Evolutionary conservation across 2,329 filamentous ascomycete genomes (phyloP).

Genomic region (Fusarium bactridioides): DNA sequence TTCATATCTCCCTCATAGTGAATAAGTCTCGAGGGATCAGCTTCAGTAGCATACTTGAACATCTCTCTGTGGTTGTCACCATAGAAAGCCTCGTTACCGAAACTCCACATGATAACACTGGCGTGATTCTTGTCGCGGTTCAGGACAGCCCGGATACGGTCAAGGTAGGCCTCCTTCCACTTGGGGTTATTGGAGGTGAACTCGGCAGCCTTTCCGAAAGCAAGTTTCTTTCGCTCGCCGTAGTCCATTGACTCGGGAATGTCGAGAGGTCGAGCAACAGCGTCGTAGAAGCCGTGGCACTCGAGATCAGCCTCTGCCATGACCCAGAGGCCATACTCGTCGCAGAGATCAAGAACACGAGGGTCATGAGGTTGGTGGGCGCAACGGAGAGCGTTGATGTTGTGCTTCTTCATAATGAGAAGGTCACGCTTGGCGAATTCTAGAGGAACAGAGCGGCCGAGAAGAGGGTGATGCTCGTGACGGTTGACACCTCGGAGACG

Average conservation of each 20-base stretch:
- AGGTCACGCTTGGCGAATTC: conserved; percentile 70
- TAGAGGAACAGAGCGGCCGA: conserved; percentile 69
- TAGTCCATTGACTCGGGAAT: conserved; percentile 66
- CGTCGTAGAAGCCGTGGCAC: conserved; percentile 63
- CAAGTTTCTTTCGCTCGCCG: conserved; percentile 66
- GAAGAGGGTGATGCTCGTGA: conserved; percentile 73
- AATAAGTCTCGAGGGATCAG: conserved; percentile 66
- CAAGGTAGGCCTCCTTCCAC: conserved; percentile 72
- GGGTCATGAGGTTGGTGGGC: conserved; percentile 74
- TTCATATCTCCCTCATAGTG: conserved; percentile 73
- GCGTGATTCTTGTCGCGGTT: conserved; percentile 75
- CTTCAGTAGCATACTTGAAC: conserved; percentile 66
- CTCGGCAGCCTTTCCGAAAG: conserved; percentile 61
- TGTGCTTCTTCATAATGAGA: conserved; percentile 73
- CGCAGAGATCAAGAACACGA: conserved; percentile 65
- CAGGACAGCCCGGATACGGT: conserved; percentile 70
- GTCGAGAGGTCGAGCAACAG: conserved; percentile 57
- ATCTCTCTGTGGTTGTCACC: conserved; percentile 73
- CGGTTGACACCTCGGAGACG: conserved; percentile 68
- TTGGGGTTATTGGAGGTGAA: conserved; percentile 68
- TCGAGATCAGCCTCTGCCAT: conserved; percentile 61
- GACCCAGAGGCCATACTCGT: conserved; percentile 72
- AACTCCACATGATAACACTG: conserved; percentile 75
- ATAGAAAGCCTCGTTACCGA: conserved; percentile 79
- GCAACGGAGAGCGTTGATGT: conserved; percentile 74